Percentiles rank a stretch among this genome's conserved stretches.
These are phyloP conservation scores for Adansonia rubrostipa DNA, from an alignment of 441 rosid species.

Conservation along the genomic window DNA sequence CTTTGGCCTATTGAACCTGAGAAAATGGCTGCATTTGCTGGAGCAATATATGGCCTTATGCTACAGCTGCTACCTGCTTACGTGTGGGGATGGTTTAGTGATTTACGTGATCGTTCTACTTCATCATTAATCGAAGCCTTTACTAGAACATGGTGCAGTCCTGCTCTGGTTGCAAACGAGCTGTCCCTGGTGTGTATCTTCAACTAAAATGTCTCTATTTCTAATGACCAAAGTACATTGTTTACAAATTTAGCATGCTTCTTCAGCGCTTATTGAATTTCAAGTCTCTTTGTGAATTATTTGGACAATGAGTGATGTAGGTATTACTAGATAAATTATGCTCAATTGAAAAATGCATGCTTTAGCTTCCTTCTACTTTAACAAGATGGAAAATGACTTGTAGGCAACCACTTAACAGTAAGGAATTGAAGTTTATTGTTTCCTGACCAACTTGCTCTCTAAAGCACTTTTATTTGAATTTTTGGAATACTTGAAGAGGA, in stretches of 20 bases:
- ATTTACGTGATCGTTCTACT: slow-evolving; percentile 79
- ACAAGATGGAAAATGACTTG: slow-evolving; percentile 8
- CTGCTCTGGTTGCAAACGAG: slow-evolving; percentile 76
- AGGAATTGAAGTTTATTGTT: slow-evolving; percentile 3
- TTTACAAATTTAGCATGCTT: background rate
- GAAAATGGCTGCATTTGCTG: slow-evolving; percentile 83
- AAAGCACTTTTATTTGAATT: slow-evolving; percentile 11
- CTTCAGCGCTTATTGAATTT: slow-evolving; percentile 5
- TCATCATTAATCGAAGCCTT: slow-evolving; percentile 76
- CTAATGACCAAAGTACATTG: background rate
- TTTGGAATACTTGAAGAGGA: slow-evolving; percentile 1
- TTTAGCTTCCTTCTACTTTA: slow-evolving; percentile 15
- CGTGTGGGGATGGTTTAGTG: slow-evolving; percentile 90
- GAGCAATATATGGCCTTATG: slow-evolving; percentile 85
- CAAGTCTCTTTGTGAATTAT: background rate
- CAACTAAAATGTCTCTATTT: slow-evolving; percentile 18
- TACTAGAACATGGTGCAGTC: slow-evolving; percentile 95
- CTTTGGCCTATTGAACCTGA: slow-evolving; percentile 76
- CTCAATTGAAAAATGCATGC: slow-evolving; percentile 12
- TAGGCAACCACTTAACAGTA: background rate
- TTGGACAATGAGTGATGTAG: background rate
- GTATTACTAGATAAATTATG: slow-evolving; percentile 1
- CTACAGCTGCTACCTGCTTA: slow-evolving; percentile 91
- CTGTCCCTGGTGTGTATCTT: slow-evolving; percentile 75
- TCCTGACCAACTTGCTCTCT: background rate